phyloP scores from a whole-genome alignment of 495 filamentous ascomycete genomes.

The Hypoxylon fragiforme region DNA sequence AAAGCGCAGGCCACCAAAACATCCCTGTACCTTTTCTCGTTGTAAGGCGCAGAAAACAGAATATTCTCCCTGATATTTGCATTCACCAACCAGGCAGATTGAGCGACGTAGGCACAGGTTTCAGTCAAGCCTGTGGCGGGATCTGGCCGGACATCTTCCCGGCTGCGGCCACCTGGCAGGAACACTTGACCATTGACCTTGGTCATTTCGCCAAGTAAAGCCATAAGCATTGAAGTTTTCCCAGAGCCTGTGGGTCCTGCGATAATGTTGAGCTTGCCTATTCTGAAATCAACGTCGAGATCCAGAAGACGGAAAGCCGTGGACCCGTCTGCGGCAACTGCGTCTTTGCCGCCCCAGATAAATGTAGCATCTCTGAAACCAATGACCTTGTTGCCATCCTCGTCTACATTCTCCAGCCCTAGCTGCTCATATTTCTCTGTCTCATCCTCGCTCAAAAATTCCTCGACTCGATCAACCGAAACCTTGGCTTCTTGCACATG shows the following conservation, averaged over 20 bases:
- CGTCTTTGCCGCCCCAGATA: conserved; percentile 79
- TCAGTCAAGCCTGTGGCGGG: conserved; percentile 86
- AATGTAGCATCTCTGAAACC: conserved; percentile 84
- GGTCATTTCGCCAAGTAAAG: conserved; percentile 95
- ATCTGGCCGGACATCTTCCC: conserved; percentile 80
- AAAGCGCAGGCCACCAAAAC: conserved; percentile 93
- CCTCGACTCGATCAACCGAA: conserved; percentile 93
- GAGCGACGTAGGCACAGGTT: conserved; percentile 93
- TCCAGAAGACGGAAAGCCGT: conserved; percentile 82
- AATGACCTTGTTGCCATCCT: conserved; percentile 66
- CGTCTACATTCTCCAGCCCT: conserved; percentile 60
- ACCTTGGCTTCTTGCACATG: conserved; percentile 98
- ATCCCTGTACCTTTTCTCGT: conserved; percentile 81
- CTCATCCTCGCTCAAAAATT: conserved; percentile 92
- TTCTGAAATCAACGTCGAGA: conserved; percentile 73
- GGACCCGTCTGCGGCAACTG: conserved; percentile 59
- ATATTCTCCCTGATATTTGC: conserved; percentile 97
- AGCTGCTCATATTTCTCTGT: conserved; percentile 96
- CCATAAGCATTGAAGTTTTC: conserved; percentile 96
- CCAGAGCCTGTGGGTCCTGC: conserved; percentile 91
- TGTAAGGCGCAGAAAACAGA: conserved; percentile 80
- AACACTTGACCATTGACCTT: conserved; percentile 77
- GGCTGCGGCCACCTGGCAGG: conserved; percentile 78
- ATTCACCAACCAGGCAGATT: conserved; percentile 97
- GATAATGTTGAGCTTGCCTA: conserved; percentile 85